Base-by-base conservation (phyloP, 2,329 filamentous ascomycete genomes). In the Fusarium coicis region DNA sequence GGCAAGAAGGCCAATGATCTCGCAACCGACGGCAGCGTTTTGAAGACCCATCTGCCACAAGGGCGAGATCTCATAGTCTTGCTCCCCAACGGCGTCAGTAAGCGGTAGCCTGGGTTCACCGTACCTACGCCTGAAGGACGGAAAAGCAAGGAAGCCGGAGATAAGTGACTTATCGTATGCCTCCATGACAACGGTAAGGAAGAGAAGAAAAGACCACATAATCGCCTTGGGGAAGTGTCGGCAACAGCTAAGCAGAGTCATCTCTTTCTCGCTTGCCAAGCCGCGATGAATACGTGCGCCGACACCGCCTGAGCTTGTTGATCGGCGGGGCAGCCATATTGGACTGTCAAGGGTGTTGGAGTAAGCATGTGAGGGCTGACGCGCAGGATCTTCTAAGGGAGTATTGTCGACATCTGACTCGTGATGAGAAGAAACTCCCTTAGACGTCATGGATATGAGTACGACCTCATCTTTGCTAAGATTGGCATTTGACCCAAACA, bases 1-100 rank as follows among this genome's bases (percentile, higher is more conserved):
- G 26, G 82, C 57, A 40, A 84, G 75, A 10, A 85, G 77, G 1
- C 85, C 85, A 3, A 85, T 32, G 26, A 70, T 67, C 49, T 70
- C 55, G 9, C 55, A 58, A n/a, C 30, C 19, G 5, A 58, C 32
- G 7, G 55, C 30, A 9, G 55, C 32, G 14, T 58, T 58, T 18
- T 47, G 32, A 21, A 58, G 32, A 4, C 55, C 55, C 42, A 58
- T 58, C 15, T 58, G 42, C 55, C 55, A 58, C 23, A 58, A 10
- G 10, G 42, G 55, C 12, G 42, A 58, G 23, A 58, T 58, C 55
- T 49, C 42, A 34, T 47, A 58, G 44, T 50, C n/a, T 28, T 42
- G 80, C 57, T 2, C n/a, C 18, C 12, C 34, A 5, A 10, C 9
- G 7, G n/a, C 16, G 23, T 10, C 34, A 16, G 32, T 6, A 11